Evolutionary conservation across 768 basidiomycete species (phyloP).

Genomic region (Suillus spraguei): DNA sequence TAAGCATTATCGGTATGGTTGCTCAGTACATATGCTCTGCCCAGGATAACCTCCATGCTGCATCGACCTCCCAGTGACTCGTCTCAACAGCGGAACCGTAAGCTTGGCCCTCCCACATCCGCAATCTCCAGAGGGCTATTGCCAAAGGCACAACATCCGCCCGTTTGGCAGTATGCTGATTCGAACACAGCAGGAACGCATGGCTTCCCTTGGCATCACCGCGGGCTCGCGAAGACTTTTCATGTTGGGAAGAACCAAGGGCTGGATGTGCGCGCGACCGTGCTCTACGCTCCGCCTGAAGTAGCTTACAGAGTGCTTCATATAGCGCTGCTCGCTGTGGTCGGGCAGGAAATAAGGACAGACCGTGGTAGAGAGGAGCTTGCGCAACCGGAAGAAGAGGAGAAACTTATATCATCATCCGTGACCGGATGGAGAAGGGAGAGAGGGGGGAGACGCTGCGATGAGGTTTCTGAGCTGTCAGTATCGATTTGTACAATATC

Average conservation of each 20-base stretch:
- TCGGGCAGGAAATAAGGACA: conserved; percentile 62
- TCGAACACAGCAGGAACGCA: conserved; percentile 67
- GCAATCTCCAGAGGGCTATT: conserved; percentile 76
- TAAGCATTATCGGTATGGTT: not conserved
- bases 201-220: conserved; percentile 57
- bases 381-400: conserved; percentile 33
- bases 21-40: conserved; percentile 12
- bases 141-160: conserved; percentile 67
- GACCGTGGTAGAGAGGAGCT: conserved; percentile 71
- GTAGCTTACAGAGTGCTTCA: conserved; percentile 46
- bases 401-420: conserved; percentile 19
- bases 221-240: conserved; percentile 8
- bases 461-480: not conserved
- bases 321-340: conserved; percentile 64
- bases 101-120: conserved; percentile 69
- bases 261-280: conserved; percentile 17
- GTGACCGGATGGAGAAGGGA: conserved; percentile 26
- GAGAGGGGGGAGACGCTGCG: conserved; percentile 23
- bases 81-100: conserved; percentile 18
- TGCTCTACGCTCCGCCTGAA: conserved; percentile 47
- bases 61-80: conserved; percentile 43
- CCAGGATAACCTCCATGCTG: conserved; percentile 26
- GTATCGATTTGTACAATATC: not conserved
- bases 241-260: not conserved
- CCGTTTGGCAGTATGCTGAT: conserved; percentile 46